Base-by-base conservation (phyloP, 768 basidiomycete genomes). In the Boletus sp. region DNA sequence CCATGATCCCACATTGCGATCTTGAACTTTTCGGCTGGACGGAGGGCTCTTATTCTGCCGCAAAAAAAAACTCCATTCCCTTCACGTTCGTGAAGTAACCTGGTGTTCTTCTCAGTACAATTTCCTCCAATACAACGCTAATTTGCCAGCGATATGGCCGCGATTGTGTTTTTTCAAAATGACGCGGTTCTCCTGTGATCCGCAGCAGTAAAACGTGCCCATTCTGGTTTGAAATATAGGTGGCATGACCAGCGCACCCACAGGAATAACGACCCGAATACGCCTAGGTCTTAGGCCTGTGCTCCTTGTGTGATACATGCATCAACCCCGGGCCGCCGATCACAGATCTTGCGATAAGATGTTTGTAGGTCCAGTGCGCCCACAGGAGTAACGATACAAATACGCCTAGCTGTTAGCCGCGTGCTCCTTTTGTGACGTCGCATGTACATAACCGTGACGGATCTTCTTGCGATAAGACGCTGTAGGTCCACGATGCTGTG, bases 401-500 rank as follows among this genome's bases (percentile, higher is more conserved):
- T 24, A 24, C 24, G 24, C 24, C 24, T 24, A 24, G 24, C 24
- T 24, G 24, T 24, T 24, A 24, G 24, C 24, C 24, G 24, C 24
- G 24, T 24, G 24, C 24, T 24, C 24, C 24, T 24, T 24, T 24
- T 24, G 24, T 24, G 24, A 24, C 3, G n/a, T n/a, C n/a, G 24
- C 24, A 24, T 24, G 24, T 24, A 24, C 24, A 24, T 24, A n/a
- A n/a, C n/a, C n/a, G 24, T 24, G 24, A 24, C 24, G 55, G 53
- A 60, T 64, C 61, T 49, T 40, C 10, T 20, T 29, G 46, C 7
- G 60, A 62, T 65, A 65, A 65, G 55, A 51, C 32, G 35, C 2
- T 60, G 56, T 56, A 4, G 59, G 57, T 55, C 62, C 65, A 63
- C 56, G 55, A 59, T 70, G 63, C 68, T 63, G 67, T 64, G 17